Evolutionary conservation across 148 eudicot genomes (phyloP).

Genomic region (Linanthus parryae): DNA sequence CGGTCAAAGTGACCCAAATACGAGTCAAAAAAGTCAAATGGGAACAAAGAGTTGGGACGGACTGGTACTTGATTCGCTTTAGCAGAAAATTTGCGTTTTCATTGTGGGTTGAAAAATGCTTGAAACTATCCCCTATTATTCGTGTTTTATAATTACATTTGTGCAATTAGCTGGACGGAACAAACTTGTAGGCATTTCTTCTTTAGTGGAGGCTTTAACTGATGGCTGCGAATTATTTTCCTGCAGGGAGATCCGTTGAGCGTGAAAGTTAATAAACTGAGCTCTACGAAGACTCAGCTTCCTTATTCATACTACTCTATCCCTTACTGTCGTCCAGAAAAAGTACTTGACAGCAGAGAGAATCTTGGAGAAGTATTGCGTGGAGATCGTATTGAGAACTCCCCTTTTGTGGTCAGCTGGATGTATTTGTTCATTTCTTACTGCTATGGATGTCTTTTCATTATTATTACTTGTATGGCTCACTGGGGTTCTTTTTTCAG

Average conservation of each 20-base stretch:
- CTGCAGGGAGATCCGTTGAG: constrained; percentile 46
- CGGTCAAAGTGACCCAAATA: too few relatives aligned
- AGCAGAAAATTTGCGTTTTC: too few relatives aligned
- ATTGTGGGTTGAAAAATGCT: too few relatives aligned
- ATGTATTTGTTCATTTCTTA: neutral
- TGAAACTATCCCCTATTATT: too few relatives aligned
- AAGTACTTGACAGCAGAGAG: constrained; percentile 55
- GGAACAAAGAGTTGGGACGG: too few relatives aligned
- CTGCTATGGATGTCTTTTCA: neutral
- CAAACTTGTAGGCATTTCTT: too few relatives aligned
- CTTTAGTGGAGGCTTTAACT: too few relatives aligned
- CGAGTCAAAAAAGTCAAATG: too few relatives aligned
- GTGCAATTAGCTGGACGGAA: too few relatives aligned
- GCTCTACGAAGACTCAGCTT: constrained; percentile 59
- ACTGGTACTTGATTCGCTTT: too few relatives aligned
- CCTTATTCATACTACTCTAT: constrained; percentile 59
- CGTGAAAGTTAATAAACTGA: constrained; percentile 59
- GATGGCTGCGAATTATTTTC: too few relatives aligned
- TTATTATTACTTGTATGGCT: neutral
- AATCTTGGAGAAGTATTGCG: constrained; percentile 71
- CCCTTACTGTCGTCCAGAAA: constrained; percentile 43
- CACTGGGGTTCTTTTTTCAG: constrained; percentile 19
- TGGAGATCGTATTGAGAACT: constrained; percentile 64
- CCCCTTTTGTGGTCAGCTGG: constrained; percentile 47
- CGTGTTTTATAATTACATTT: too few relatives aligned